These are phyloP conservation scores for Aspergillus fijiensis DNA, from an alignment of 2,329 filamentous ascomycete species.

Conservation along the genomic window DNA sequence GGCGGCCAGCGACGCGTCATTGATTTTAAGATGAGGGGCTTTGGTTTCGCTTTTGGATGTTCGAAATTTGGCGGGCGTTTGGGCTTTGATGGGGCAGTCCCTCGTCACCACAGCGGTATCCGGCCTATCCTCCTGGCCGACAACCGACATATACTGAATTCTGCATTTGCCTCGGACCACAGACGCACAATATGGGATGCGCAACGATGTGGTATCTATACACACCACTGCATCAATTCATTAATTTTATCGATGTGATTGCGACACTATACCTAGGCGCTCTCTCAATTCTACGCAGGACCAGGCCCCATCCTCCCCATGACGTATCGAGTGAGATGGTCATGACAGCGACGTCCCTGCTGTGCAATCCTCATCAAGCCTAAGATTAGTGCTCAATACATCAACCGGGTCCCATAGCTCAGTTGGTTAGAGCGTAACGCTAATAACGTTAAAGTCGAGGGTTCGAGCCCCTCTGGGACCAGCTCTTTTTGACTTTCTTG, in stretches of 20 bases:
- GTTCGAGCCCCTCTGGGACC: constrained; percentile 2
- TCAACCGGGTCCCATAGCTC: constrained; percentile 1
- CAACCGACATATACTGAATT: not conserved
- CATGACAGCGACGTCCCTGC: not conserved
- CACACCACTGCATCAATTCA: not conserved
- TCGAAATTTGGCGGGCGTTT: not conserved
- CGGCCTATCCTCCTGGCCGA: not conserved
- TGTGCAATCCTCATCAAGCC: not conserved
- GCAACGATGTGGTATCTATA: not conserved
- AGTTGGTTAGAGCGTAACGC: constrained; percentile 4
- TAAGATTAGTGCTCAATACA: not conserved
- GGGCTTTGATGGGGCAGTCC: not conserved
- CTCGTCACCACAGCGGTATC: not conserved
- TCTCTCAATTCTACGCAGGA: not conserved
- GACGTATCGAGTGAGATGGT: not conserved
- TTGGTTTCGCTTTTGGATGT: not conserved
- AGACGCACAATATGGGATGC: not conserved
- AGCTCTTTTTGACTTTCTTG: not conserved
- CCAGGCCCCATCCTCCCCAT: not conserved
- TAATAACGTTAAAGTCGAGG: constrained; percentile 4
- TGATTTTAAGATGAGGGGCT: not conserved
- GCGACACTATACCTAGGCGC: not conserved
- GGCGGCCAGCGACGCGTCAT: constrained; percentile 1
- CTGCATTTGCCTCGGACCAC: no score
- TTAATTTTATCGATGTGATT: not conserved